Evolutionary conservation across 768 basidiomycete genomes (phyloP), one percentile per base, ranked within the genome.

Genomic region (Dioszegia crocea): DNA sequence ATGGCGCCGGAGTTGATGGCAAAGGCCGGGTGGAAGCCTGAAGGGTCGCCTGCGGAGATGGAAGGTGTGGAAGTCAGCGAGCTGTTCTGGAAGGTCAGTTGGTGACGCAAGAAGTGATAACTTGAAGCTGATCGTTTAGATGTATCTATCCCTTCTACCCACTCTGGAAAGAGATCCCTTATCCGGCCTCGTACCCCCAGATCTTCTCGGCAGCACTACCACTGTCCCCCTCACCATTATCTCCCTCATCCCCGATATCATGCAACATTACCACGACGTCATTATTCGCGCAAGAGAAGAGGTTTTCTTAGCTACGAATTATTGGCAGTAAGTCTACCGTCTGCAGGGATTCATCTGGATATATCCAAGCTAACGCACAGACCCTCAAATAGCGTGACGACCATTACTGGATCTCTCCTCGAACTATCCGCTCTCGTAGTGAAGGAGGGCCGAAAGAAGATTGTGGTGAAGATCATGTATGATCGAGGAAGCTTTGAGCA

Each of bases 231-330:
- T 86, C 31, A 78, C 82, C 6, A 81, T 87, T 65, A 79, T 86
- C 65, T 85, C 85, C 17, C 76, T 84, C 41, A 84, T 87, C 44
- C 85, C 87, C 0, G 87, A 88, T 65, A 88, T 87, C 63, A 85
- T 87, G 81, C 80, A 82, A 52, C 86, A 88, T 66, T 85, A 86
- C 76, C 79, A 81, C 19, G 82, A 84, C 47, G 79, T 83, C 47
- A 86, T 88, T 52, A 80, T 84, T 23, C 77, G 80, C 29, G 86
- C 86, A 9, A 77, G 85, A 65, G 78, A 82, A 38, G 86, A 88
- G 76, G 81, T 87, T 16, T 79, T 88, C 62, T 77, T 88, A 14
- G 85, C 84, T 1, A 87, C 86, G 4, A 87, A 86, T 72, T 84
- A 83, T 59, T 79, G 79, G 79, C 79, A 79, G 77, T 74, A 59